Base-by-base conservation (phyloP, 106 monocot species). In the Dioscorea dumetorum region DNA sequence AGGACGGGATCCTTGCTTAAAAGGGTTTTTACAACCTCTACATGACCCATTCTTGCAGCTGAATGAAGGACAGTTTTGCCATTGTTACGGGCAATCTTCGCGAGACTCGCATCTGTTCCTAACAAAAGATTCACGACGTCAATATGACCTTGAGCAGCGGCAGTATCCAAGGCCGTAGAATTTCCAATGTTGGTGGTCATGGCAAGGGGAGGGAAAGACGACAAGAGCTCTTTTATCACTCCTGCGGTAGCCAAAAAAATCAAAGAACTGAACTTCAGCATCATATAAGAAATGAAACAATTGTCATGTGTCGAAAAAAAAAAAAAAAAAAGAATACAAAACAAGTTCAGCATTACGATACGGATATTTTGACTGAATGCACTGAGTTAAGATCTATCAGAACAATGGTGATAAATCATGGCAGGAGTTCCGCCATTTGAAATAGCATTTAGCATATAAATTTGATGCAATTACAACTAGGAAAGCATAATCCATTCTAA, bases 61-160 rank as follows among this genome's bases (percentile, higher is more conserved):
- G 94, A 83, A 68, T 94, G 94, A 21, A 94, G 76, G 52, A 67
- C 87, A 52, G 90, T 87, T 74, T 94, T 94, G 4, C 94, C 87
- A 68, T 94, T 94, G 67, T 83, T 94, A 49, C 90, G 77, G 22
- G 90, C 80, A 54, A 94, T 94, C 62, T 75, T 84, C 15, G 87
- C 81, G 15, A 94, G 82, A 68, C 82, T 54, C 18, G 54, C 72
- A 48, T 85, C 88, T 14, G 85, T 74, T 78, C 85, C 94, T 22
- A 95, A 52, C n/a, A 95, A 88, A 66, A 91, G 79, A 69, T 95
- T 75, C 31, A 95, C 94, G 10, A 95, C 77, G n/a, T 80, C 90
- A 23, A 79, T 33, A 28, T 95, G 91, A 50, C 94, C 94, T 70
- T 88, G 84, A 20, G 81, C 88, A 16, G 91, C 87, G 41, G 94